Conservation (phyloP, 352 stramenopile species). For the Phytophthora nicotianae region DNA sequence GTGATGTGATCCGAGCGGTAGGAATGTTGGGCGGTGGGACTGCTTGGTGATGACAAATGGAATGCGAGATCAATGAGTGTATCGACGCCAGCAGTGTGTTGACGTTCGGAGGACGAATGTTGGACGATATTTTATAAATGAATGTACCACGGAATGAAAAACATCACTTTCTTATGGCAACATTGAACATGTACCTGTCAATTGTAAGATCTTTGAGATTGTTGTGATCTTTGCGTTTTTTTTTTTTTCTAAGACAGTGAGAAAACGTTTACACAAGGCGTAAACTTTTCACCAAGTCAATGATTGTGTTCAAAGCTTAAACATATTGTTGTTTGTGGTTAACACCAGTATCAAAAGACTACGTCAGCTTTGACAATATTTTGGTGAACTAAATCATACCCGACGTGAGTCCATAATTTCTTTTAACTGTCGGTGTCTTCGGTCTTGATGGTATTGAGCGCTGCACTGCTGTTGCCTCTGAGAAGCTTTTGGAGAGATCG, state of each 20-base stretch:
- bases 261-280: no score
- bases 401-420: slow-evolving; percentile 63
- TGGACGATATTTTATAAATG: slow-evolving; percentile 36
- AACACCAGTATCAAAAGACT: not conserved
- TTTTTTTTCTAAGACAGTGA: no score
- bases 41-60: slow-evolving; percentile 31
- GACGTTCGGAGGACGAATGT: slow-evolving; percentile 10
- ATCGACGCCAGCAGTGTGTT: not conserved
- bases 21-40: slow-evolving; percentile 40
- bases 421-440: slow-evolving; percentile 40
- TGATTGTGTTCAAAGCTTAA: no score
- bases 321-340: no score
- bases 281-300: no score
- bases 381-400: slow-evolving; percentile 44
- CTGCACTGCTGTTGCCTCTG: slow-evolving; percentile 39
- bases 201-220: not conserved
- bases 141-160: slow-evolving; percentile 20
- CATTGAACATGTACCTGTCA: not conserved
- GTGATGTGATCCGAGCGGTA: slow-evolving; percentile 32
- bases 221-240: no score
- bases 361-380: not conserved
- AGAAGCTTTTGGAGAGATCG: slow-evolving; percentile 58
- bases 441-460: slow-evolving; percentile 32
- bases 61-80: not conserved
- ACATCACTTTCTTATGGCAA: no score